Percentiles rank a stretch among this genome's conserved stretches.
phyloP scores from a whole-genome alignment of 163 green algal genomes.

The Coccomyxa subellipsoidea region DNA sequence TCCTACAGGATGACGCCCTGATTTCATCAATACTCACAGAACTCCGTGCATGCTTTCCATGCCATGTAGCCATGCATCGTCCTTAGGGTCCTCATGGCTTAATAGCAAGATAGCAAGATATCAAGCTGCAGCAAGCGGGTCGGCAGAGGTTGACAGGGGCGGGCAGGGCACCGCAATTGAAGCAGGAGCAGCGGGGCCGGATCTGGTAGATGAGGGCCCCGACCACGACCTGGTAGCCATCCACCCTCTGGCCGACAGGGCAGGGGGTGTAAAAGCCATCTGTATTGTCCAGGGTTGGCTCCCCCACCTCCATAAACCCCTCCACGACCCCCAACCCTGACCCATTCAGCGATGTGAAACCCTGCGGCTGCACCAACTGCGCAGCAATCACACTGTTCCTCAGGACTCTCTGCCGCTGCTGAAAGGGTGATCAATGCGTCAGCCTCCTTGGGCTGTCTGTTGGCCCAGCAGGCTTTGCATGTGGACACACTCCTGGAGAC shows the following conservation, averaged over 20 bases:
- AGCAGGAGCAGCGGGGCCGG: not conserved
- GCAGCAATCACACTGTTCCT: not conserved
- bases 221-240: not conserved
- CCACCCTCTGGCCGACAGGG: not conserved
- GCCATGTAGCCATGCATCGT: no score
- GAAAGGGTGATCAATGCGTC: no score
- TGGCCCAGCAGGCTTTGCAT: no score
- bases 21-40: no score
- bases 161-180: not conserved
- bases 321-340: not conserved
- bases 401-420: no score
- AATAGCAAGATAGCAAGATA: no score
- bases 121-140: not conserved
- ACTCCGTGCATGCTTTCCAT: no score
- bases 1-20: no score
- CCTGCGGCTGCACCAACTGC: not conserved
- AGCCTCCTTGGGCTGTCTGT: no score
- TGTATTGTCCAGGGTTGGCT: not conserved
- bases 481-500: no score
- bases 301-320: not conserved
- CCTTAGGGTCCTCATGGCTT: no score
- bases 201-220: not conserved
- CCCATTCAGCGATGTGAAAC: not conserved
- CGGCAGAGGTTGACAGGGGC: not conserved
- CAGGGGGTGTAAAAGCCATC: not conserved